phyloP scores from a whole-genome alignment of 1,284 basidiomycete species.

The Trichosporon ovoides region DNA sequence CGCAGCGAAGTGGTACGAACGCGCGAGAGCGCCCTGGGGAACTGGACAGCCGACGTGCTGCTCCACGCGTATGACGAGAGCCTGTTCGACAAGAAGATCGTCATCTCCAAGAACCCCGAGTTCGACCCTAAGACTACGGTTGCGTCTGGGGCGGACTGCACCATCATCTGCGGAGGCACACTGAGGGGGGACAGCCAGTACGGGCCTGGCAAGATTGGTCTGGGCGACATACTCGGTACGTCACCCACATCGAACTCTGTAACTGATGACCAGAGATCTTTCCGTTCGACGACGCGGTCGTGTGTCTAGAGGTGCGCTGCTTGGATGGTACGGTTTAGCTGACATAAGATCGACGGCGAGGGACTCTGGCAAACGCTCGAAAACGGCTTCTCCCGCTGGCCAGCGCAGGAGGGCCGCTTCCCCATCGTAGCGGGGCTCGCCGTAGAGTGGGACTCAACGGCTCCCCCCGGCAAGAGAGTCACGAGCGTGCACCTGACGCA shows the following conservation, averaged over 20 bases:
- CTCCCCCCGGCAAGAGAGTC: constrained; percentile 59
- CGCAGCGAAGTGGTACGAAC: constrained; percentile 67
- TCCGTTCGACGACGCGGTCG: constrained; percentile 79
- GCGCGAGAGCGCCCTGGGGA: constrained; percentile 68
- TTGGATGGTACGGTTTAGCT: background rate
- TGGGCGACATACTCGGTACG: constrained; percentile 60
- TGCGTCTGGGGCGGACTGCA: background rate
- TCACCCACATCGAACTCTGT: background rate
- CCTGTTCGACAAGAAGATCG: constrained; percentile 41
- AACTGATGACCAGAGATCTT: constrained; percentile 60
- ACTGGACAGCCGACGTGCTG: constrained; percentile 84
- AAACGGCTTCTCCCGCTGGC: constrained; percentile 68
- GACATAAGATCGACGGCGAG: constrained; percentile 60
- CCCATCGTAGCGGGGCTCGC: constrained; percentile 78
- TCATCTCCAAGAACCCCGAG: background rate
- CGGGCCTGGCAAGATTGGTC: constrained; percentile 69
- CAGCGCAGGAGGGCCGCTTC: constrained; percentile 88
- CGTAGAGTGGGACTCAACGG: constrained; percentile 84
- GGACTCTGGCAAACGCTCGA: constrained; percentile 79
- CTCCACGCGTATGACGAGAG: constrained; percentile 81
- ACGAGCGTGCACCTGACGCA: constrained; percentile 65
- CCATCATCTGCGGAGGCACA: constrained; percentile 75
- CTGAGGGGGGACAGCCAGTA: constrained; percentile 80
- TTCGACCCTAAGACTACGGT: background rate
- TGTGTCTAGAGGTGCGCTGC: constrained; percentile 58